A percentile compares a stretch with the other conserved stretches of the same genome.
These are phyloP conservation scores for Cynanchum wilfordii DNA, from an alignment of 257 asterid genomes.

Conservation along the genomic window DNA sequence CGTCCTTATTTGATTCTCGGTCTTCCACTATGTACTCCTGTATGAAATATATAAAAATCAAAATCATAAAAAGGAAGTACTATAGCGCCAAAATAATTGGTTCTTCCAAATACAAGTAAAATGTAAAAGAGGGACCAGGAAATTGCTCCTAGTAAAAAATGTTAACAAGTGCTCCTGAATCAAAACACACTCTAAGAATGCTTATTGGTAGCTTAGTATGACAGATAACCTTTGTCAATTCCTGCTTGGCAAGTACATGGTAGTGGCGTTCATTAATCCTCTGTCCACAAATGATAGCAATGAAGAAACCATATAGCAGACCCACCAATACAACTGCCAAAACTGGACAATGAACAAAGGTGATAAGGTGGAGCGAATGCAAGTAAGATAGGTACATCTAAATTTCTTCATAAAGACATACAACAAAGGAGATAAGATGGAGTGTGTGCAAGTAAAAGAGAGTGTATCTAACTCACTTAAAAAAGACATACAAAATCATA, in stretches of 20 bases:
- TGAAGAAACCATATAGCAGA: constrained; percentile 94
- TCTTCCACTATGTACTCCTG: constrained; percentile 97
- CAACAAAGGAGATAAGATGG: constrained; percentile 1
- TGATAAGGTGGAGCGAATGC: not conserved
- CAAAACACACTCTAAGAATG: not conserved
- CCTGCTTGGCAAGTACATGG: constrained; percentile 97
- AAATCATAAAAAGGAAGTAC: not conserved
- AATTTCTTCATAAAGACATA: not conserved
- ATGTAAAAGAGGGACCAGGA: not conserved
- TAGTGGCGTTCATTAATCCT: constrained; percentile 95
- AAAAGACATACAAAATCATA: constrained; percentile 1
- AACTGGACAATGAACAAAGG: constrained; percentile 43
- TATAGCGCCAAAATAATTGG: not conserved
- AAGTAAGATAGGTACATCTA: not conserved
- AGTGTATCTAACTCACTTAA: not conserved
- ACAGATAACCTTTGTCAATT: constrained; percentile 67
- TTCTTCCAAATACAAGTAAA: not conserved
- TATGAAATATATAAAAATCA: constrained; percentile 1
- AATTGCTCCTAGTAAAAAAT: not conserved
- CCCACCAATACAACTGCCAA: constrained; percentile 95
- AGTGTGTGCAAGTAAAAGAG: not conserved
- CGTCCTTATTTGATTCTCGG: constrained; percentile 58
- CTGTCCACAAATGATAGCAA: constrained; percentile 95
- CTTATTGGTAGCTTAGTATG: constrained; percentile 13
- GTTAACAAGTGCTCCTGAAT: not conserved